Evolutionary conservation across 2,329 filamentous ascomycete genomes (phyloP), one percentile per base, ranked within the genome.

Genomic region (Apiospora hydei): DNA sequence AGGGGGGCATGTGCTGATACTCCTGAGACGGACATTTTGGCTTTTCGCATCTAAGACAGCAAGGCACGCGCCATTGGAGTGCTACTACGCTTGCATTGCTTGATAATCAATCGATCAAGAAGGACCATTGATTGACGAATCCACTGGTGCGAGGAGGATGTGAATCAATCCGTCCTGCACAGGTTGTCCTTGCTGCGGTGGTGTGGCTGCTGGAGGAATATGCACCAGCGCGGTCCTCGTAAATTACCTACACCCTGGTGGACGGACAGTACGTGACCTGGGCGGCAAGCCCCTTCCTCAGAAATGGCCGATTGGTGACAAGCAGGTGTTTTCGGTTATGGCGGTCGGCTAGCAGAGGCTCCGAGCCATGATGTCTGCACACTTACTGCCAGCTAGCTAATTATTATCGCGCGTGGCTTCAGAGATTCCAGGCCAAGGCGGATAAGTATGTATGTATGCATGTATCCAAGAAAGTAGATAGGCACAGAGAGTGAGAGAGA

Each of bases 241-340:
- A 53, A 26, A 26, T 53, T 53, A 53, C 49, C 10, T 53, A 53
- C 49, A 18, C 57, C 30, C 57, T 64, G 57, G 57, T 18, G 57
- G 53, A 34, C 53, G 30, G 26, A 34, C 53, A 61, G 30, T 3
- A 38, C 7, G 5, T 61, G 53, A 61, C 53, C 21, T 14, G 53
- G 53, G 53, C 53, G 53, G 53, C 3, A 38, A 61, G 53, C 34
- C 57, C 34, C n/a, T 41, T 18, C 57, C n/a, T 41, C 57, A 41
- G 34, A 24, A 64, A 41, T 64, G 57, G 57, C 57, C 57, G 57
- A 64, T 64, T 41, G 57, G 57, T 64, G 57, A 38, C 53, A 61
- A 38, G 53, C 34, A 16, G n/a, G n/a, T n/a, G n/a, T 34, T 34
- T 61, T 57, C 51, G 26, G 26, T 57, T 34, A 61, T 61, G 53